phyloP scores from a whole-genome alignment of 2,329 filamentous ascomycete genomes.

The Xylariaceae sp. region DNA sequence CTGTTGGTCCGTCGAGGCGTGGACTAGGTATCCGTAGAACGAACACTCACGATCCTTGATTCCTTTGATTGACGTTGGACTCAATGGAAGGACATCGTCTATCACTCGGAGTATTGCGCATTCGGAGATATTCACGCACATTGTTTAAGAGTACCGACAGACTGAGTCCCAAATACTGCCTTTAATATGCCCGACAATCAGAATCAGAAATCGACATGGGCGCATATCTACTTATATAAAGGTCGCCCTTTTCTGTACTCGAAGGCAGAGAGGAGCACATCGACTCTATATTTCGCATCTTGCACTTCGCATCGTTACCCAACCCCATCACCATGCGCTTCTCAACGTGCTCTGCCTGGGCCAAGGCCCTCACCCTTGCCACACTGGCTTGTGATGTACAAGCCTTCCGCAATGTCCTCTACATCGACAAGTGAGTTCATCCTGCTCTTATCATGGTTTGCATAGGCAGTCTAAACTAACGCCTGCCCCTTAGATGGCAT shows the following conservation, averaged over 20 bases:
- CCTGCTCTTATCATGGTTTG: neutral
- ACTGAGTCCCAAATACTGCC: too few relatives aligned
- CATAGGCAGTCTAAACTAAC: neutral
- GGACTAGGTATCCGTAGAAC: neutral
- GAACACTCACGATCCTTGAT: neutral
- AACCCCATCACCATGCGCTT: neutral
- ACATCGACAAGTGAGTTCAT: constrained; percentile 12
- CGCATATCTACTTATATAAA: too few relatives aligned
- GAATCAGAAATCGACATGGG: too few relatives aligned
- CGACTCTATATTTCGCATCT: neutral
- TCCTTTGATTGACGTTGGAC: neutral
- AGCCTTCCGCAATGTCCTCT: constrained; percentile 15
- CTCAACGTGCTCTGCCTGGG: neutral
- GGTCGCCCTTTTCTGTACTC: neutral
- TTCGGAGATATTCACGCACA: too few relatives aligned
- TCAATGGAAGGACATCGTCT: too few relatives aligned
- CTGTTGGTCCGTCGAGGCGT: neutral
- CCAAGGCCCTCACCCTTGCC: neutral
- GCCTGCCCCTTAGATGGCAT: constrained; percentile 5
- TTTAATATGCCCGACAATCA: too few relatives aligned
- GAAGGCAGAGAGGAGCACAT: neutral
- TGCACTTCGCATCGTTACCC: neutral
- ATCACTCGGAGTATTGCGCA: too few relatives aligned
- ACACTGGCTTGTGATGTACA: neutral
- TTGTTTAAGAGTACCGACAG: too few relatives aligned